Percentiles rank a stretch among this genome's conserved stretches.
Evolutionary conservation across 1,284 basidiomycete species (phyloP).

Genomic region (Agaricales sp.): DNA sequence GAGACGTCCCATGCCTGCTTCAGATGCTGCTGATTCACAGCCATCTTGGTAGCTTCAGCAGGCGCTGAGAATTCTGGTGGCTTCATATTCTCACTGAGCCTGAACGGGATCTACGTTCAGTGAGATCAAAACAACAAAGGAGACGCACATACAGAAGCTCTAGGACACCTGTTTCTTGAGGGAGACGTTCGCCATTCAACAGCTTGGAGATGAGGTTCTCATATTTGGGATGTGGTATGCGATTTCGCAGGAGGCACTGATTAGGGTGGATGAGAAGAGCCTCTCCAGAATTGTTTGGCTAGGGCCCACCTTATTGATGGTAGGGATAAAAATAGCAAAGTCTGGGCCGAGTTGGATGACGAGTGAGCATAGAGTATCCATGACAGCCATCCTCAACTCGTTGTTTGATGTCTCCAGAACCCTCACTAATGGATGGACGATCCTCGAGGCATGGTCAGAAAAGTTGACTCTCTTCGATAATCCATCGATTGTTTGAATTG

Average conservation of each 20-base stretch:
- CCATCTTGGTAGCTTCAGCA: constrained; percentile 80
- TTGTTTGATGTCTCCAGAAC: constrained; percentile 74
- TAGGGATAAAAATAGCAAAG: constrained; percentile 96
- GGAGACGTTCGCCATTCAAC: constrained; percentile 86
- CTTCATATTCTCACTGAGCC: constrained; percentile 48
- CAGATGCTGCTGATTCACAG: constrained; percentile 95
- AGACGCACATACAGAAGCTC: constrained; percentile 42
- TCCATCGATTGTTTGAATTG: constrained; percentile 87
- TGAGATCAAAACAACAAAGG: constrained; percentile 7
- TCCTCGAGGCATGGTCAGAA: constrained; percentile 96
- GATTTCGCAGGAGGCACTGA: constrained; percentile 70
- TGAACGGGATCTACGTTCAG: constrained; percentile 14
- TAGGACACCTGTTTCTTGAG: constrained; percentile 57
- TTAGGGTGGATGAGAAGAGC: neutral
- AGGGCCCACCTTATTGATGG: constrained; percentile 80
- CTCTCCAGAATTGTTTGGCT: neutral
- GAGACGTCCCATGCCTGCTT: constrained; percentile 97
- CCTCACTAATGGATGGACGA: constrained; percentile 92
- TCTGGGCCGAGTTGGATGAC: constrained; percentile 92
- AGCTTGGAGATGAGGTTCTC: constrained; percentile 85
- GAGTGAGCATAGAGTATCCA: constrained; percentile 91
- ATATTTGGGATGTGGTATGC: constrained; percentile 80
- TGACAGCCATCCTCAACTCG: constrained; percentile 79
- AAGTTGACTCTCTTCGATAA: constrained; percentile 94
- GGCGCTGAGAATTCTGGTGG: constrained; percentile 65